Percentiles rank a stretch among this genome's conserved stretches.
Conservation (phyloP, 805 yeast species). For the Teunomyces funiuensis region DNA sequence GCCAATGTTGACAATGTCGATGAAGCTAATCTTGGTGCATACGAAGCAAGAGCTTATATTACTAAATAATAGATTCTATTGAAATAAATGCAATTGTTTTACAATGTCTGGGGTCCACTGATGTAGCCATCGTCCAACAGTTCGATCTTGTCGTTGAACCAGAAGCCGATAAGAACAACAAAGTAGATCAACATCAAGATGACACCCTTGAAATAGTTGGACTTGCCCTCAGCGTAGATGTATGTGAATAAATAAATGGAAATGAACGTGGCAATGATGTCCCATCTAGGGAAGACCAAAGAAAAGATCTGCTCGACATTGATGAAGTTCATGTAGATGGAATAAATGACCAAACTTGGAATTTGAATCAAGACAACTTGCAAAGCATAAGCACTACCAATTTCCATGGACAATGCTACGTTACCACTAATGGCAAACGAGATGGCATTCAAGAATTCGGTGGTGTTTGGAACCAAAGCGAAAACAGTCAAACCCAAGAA, state of each 20-base stretch:
- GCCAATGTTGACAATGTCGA: constrained; percentile 8
- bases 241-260: constrained; percentile 90
- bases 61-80: not conserved
- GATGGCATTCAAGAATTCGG: constrained; percentile 94
- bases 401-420: constrained; percentile 95
- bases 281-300: constrained; percentile 94
- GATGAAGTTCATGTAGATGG: constrained; percentile 49
- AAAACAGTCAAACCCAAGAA: constrained; percentile 90
- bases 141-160: constrained; percentile 49
- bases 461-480: constrained; percentile 94
- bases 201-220: constrained; percentile 94
- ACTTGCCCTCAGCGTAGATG: constrained; percentile 94
- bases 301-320: constrained; percentile 60
- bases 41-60: constrained; percentile 14
- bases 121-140: constrained; percentile 25
- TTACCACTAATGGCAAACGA: constrained; percentile 96
- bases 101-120: constrained; percentile 7
- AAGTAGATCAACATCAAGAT: constrained; percentile 77
- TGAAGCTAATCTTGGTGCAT: constrained; percentile 11
- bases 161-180: constrained; percentile 79
- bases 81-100: not conserved
- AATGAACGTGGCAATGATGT: constrained; percentile 77
- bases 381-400: constrained; percentile 95
- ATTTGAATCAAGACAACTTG: constrained; percentile 94
- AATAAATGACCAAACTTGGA: constrained; percentile 82